phyloP scores from a whole-genome alignment of 2,329 filamentous ascomycete species.

The Hypoxylon sp. region DNA sequence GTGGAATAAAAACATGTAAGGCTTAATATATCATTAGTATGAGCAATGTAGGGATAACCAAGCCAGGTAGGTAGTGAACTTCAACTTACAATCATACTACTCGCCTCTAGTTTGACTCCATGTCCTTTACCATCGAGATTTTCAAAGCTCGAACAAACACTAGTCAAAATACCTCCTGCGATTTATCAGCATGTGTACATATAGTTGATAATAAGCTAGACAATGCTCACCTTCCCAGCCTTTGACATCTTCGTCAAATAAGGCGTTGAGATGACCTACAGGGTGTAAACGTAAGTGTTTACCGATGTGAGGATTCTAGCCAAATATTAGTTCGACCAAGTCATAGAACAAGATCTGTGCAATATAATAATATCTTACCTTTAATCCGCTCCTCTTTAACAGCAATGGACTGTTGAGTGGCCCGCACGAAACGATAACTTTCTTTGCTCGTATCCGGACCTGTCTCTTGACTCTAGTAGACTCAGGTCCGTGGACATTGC shows the following conservation, averaged over 20 bases:
- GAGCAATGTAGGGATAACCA: not conserved
- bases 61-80: not conserved
- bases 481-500: constrained; percentile 61
- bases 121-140: constrained; percentile 83
- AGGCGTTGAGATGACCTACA: constrained; percentile 64
- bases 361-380: constrained; percentile 53
- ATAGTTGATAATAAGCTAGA: too few species aligned
- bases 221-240: constrained; percentile 69
- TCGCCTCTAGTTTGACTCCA: constrained; percentile 81
- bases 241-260: constrained; percentile 75
- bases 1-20: constrained; percentile 68
- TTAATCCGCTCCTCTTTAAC: constrained; percentile 79
- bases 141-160: constrained; percentile 78
- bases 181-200: constrained; percentile 1
- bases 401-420: constrained; percentile 80
- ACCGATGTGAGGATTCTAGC: constrained; percentile 79
- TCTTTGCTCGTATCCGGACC: constrained; percentile 79
- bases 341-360: not conserved
- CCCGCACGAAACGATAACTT: constrained; percentile 81
- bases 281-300: constrained; percentile 85
- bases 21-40: constrained; percentile 53
- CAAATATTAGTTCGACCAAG: not conserved
- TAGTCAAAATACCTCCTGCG: constrained; percentile 78
- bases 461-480: constrained; percentile 62
- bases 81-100: constrained; percentile 70